Percentiles rank a stretch among this genome's conserved stretches.
Conservation (phyloP, 768 basidiomycete genomes). For the Lactarius deliciosus region DNA sequence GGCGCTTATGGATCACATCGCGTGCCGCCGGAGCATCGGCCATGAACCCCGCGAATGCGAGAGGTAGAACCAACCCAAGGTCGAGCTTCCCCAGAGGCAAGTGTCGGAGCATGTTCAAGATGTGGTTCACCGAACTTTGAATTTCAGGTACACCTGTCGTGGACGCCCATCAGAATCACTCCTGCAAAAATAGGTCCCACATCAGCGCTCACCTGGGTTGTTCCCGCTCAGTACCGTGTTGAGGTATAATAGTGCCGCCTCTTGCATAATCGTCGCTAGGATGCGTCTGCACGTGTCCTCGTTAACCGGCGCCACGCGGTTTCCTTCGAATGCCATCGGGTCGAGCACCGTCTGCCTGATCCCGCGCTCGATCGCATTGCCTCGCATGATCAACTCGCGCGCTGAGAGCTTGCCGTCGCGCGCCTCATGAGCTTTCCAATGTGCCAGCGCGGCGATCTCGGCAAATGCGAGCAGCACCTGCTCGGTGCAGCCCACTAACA, state of each 20-base stretch:
- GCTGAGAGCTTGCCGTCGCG: conserved; percentile 67
- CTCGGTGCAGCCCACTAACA: conserved; percentile 75
- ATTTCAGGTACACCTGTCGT: conserved; percentile 29
- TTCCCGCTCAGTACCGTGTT: conserved; percentile 29
- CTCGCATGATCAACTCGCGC: conserved; percentile 72
- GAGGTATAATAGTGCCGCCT: conserved; percentile 28
- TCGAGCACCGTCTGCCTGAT: conserved; percentile 46
- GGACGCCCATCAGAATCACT: conserved; percentile 19
- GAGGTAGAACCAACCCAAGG: conserved; percentile 26
- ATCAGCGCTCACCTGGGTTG: conserved; percentile 27
- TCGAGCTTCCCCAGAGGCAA: conserved; percentile 26
- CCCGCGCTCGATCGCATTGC: conserved; percentile 66
- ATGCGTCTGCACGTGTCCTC: conserved; percentile 28
- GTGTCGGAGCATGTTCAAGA: conserved; percentile 26
- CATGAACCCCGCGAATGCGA: conserved; percentile 26
- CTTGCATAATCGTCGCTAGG: conserved; percentile 27
- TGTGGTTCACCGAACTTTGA: conserved; percentile 21
- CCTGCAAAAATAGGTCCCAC: neutral
- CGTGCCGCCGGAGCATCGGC: conserved; percentile 23
- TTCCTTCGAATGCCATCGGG: conserved; percentile 43
- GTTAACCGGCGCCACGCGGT: conserved; percentile 14
- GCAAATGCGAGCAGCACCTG: conserved; percentile 74
- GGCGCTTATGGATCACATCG: conserved; percentile 23
- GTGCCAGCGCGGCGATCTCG: conserved; percentile 67
- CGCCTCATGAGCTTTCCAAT: conserved; percentile 70